Evolutionary conservation across 2,329 filamentous ascomycete species (phyloP), one percentile per base, ranked within the genome.

Genomic region (Apiospora marii): DNA sequence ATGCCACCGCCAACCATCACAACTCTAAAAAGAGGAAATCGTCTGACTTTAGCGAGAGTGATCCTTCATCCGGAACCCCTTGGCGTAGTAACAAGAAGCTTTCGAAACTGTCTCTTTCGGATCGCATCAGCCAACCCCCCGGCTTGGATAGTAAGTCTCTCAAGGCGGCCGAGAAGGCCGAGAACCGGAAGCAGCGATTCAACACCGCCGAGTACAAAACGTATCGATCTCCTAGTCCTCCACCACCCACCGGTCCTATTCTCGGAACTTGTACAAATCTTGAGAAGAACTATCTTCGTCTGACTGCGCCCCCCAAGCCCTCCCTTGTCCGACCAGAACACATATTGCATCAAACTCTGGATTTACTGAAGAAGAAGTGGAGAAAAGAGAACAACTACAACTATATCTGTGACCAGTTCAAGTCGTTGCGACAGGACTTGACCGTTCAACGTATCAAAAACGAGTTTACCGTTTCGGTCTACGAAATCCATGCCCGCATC

Each of bases 321-420:
- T 93, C 95, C 79, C 92, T 92, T 78, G 96, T 99, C 69, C 95
- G 96, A 67, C 96, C 96, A 30, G 88, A 97, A 80, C 84, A 85
- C 68, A 87, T 99, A 30, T 85, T 99, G 75, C 91, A 92, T 77
- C 92, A 96, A 84, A 95, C 96, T 7, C 84, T 99, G 82, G 94
- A 97, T 77, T 85, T 97, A 68, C 86, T 99, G 75, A 97, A 97
- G 86, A 93, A 92, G 85, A 98, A 97, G 85, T 99, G 96, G 96
- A 93, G 92, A 81, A 91, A 92, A 77, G 95, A 98, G 79, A 92
- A 92, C 84, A 98, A 98, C 84, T 99, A 99, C 84, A 92, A 91
- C 77, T 99, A 98, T 84, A 97, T 98, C 75, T 98, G 96, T 89
- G 95, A 99, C 82, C 96, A 99, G 88, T 97, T 99, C 88, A 99